Base-by-base conservation (phyloP, 2,329 filamentous ascomycete species). In the Diaporthe velutina region DNA sequence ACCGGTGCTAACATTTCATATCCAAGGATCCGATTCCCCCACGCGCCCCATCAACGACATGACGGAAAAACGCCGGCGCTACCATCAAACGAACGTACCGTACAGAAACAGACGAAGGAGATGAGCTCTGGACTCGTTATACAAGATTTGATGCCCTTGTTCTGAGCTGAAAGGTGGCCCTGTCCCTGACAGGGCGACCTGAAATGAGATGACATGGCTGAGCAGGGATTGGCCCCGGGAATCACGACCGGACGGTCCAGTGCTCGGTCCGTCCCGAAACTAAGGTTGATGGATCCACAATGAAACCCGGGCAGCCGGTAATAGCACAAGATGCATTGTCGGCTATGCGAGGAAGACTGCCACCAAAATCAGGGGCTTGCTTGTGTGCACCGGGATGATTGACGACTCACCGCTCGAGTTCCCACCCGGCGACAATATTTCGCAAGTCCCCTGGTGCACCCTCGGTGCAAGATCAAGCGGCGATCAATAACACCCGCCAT, bases 251-350 rank as follows among this genome's bases (percentile, higher is more conserved):
- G 10, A 57, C 17, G 33, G 33, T 68, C 8, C 33, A 28, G 48
- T 28, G 22, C 64, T 68, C 64, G 64, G 64, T 68, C 64, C 64
- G 64, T 54, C 35, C 64, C 64, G 64, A 25, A 25, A 22, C 45
- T 52, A 68, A 38, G 13, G n/a, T 54, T 28, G 25, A 19, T 33
- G n/a, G 22, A 33, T n/a, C 64, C 64, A 68, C 64, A 54, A 28
- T 6, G 48, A 19, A 22, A 22, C 33, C 64, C 64, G 15, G 45
- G 33, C n/a, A 2, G 33, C 12, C 33, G 52, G 52, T 17, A 9
- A 9, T 0, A 30, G 8, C 33, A 38, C 64, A 38, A 22, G 13
- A 19, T 50, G 42, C 28, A 12, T 19, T 67, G 30, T 28, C 22
- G 19, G 2, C 30, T 22, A 19, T 30, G 55, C 22, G 22, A 30